Evolutionary conservation across 2,329 filamentous ascomycete genomes (phyloP), one percentile per base, ranked within the genome.

Genomic region (Ilyonectria sp.): DNA sequence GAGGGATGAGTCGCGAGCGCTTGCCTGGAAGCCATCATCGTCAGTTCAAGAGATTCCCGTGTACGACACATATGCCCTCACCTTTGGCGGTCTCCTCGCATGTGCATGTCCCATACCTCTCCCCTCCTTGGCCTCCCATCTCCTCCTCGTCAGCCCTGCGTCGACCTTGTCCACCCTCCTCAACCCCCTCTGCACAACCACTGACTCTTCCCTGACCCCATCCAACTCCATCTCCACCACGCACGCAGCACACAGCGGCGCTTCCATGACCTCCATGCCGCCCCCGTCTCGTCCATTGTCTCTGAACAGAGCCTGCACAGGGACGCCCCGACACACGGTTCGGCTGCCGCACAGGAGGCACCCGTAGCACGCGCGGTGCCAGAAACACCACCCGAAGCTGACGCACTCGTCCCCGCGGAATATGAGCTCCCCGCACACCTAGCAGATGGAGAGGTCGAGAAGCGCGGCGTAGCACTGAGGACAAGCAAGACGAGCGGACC

Each of bases 351-450:
- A 89, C 44, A 89, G 77, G 67, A 90, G 74, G 74, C 87, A 90
- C 17, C 87, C 86, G 75, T 88, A 90, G 74, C 86, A 90, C 1
- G 77, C 80, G 44, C 82, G 80, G 72, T 90, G 87, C 88, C 87
- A 90, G 74, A 90, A 90, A 72, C 86, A 89, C 87, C 85, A 89
- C 0, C 87, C 87, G n/a, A 89, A 80, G 69, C 86, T 89, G 46
- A 89, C 85, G 68, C 85, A 86, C 65, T 89, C 87, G 26, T 87
- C 84, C 0, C 82, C 85, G 29, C 87, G 84, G 40, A 83, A 82
- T 13, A 90, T 82, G 49, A 87, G 76, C 75, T 89, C 86, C 21
- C 87, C 86, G 69, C 88, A 90, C 29, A 85, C 86, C 88, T 80
- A 89, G 76, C 85, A 89, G 58, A 89, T 85, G 67, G 86, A 86